Base-by-base conservation (phyloP, 768 basidiomycete genomes). In the Mycena alexandri region DNA sequence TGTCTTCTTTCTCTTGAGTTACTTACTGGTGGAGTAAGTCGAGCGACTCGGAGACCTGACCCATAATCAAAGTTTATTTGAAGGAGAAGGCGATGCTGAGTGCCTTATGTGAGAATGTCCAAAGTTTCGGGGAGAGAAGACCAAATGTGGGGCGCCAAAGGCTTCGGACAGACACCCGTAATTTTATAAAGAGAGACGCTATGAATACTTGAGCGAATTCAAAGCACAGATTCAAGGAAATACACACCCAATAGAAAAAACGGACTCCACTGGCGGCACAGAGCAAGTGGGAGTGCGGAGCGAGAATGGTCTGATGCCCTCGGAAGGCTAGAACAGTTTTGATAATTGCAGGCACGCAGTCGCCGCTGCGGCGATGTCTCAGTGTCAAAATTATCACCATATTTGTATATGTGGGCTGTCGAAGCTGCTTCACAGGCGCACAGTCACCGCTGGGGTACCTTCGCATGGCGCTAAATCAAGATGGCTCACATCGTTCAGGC, bases 321-420 rank as follows among this genome's bases (percentile, higher is more conserved):
- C 42, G 42, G 42, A 43, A 43, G n/a, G 42, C 42, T 43, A 43
- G 42, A 43, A 43, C 42, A 43, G 42, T 43, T 43, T 43, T n/a
- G n/a, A n/a, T 19, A 43, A 43, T 43, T 43, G 42, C 42, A 43
- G 42, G 42, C 16, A 19, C 42, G 14, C 42, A 43, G 42, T 43
- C 7, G n/a, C n/a, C n/a, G n/a, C n/a, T n/a, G 42, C 42, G 42
- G 42, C 42, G 42, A 43, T 43, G 42, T 43, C 42, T 43, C 42
- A 43, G 16, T 19, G 42, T 43, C 42, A 43, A 43, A 43, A 43
- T 43, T 43, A 43, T 43, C 42, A 43, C 42, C 42, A 43, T 43
- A 43, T 43, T 43, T 43, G n/a, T n/a, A n/a, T n/a, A n/a, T n/a
- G n/a, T n/a, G n/a, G n/a, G 42, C 42, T 43, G 42, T 43, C 19